Evolutionary conservation across 345 rosid species (phyloP).

Genomic region (Crucihimalaya himalaica): DNA sequence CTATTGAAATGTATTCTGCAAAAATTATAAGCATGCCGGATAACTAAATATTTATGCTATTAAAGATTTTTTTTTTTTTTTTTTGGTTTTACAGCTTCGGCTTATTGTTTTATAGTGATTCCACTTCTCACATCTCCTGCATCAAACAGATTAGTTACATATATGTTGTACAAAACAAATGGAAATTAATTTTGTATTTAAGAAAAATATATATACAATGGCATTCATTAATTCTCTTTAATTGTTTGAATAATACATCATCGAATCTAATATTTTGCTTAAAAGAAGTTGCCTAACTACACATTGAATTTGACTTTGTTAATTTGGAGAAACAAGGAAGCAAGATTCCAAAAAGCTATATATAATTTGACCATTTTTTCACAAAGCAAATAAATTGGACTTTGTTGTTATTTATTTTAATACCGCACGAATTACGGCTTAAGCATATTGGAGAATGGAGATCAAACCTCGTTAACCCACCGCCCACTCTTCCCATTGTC

Average conservation of each 20-base stretch:
- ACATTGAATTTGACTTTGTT: slow-evolving; percentile 21
- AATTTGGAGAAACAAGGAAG: slow-evolving; percentile 15
- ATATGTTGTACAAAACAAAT: not conserved
- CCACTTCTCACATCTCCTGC: not conserved
- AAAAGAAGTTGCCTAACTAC: slow-evolving; percentile 28
- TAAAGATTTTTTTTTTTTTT: no score
- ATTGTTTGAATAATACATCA: slow-evolving; percentile 3
- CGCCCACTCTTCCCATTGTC: slow-evolving; percentile 25
- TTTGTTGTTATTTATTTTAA: not conserved
- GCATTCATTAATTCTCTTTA: not conserved
- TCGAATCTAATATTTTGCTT: not conserved
- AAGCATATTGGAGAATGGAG: slow-evolving; percentile 26
- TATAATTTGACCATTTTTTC: not conserved
- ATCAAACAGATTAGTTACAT: not conserved
- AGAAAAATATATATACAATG: not conserved
- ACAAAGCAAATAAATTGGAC: not conserved
- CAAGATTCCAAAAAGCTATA: slow-evolving; percentile 32
- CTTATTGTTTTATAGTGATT: not conserved
- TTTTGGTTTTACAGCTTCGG: not conserved
- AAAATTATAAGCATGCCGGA: not conserved
- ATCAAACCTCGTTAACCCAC: not conserved
- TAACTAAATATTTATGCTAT: not conserved
- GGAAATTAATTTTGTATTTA: not conserved
- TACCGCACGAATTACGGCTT: slow-evolving; percentile 21
- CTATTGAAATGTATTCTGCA: not conserved